These are phyloP conservation scores for Backusella tuberculispora DNA, from an alignment of 192 early-diverging fungal genomes.

Conservation along the genomic window DNA sequence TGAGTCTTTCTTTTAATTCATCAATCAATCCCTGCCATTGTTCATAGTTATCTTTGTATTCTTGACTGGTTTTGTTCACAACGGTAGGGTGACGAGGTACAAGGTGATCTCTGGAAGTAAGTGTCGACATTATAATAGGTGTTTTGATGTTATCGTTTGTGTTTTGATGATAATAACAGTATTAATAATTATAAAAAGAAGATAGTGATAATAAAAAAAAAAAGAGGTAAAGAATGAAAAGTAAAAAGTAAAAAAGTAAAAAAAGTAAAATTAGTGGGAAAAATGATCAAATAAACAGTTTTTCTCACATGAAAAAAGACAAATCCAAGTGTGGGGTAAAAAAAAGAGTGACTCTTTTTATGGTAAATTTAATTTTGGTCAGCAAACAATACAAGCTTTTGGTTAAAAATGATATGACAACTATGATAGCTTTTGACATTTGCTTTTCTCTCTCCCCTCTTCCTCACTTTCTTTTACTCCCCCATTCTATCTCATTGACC, in stretches of 20 bases:
- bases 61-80: conserved; percentile 49
- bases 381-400: not conserved
- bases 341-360: conserved; percentile 6
- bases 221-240: not conserved
- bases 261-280: not conserved
- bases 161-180: too few species aligned
- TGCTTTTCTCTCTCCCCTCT: not conserved
- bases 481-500: not conserved
- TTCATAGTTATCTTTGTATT: conserved; percentile 59
- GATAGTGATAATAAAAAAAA: not conserved
- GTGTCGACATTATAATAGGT: conserved; percentile 28
- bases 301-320: not conserved
- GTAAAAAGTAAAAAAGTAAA: not conserved
- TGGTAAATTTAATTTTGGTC: conserved; percentile 7
- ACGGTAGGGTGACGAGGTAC: conserved; percentile 48
- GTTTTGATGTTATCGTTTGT: too few species aligned
- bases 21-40: conserved; percentile 57
- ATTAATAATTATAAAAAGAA: not conserved
- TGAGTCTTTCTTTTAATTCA: conserved; percentile 54
- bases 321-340: not conserved
- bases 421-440: conserved; percentile 1
- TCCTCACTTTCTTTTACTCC: not conserved
- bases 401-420: not conserved
- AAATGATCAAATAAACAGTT: not conserved
- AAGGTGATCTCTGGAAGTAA: conserved; percentile 42